Evolutionary conservation across 768 basidiomycete species (phyloP).

Genomic region (Amanita rimosa): DNA sequence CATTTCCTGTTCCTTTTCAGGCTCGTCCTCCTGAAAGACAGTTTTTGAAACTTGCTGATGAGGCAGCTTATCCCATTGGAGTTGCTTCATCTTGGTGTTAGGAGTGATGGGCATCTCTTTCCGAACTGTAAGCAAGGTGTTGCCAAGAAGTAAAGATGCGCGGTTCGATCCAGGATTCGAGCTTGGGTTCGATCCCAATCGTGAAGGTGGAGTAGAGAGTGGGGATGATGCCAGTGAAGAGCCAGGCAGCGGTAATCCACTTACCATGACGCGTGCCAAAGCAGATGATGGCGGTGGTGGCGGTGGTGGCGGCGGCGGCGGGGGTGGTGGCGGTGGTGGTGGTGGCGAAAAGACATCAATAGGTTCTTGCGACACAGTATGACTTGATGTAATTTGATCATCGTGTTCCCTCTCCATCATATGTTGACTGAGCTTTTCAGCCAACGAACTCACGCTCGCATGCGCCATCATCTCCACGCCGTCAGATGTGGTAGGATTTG

Average conservation of each 20-base stretch:
- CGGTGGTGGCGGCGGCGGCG: constrained; percentile 24
- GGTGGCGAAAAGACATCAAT: constrained; percentile 2
- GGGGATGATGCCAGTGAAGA: constrained; percentile 8
- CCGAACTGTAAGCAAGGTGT: constrained; percentile 47
- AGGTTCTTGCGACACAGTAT: constrained; percentile 6
- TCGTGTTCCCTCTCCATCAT: constrained; percentile 35
- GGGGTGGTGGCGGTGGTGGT: constrained; percentile 15
- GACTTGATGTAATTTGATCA: neutral
- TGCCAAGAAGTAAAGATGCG: constrained; percentile 48
- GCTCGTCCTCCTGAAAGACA: constrained; percentile 67
- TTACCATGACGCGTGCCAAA: constrained; percentile 11
- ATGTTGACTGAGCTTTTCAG: constrained; percentile 54
- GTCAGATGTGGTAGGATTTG: neutral
- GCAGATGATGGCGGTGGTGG: constrained; percentile 23
- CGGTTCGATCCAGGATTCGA: constrained; percentile 40
- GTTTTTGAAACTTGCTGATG: constrained; percentile 80
- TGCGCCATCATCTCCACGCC: neutral
- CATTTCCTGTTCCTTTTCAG: constrained; percentile 68
- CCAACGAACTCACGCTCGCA: constrained; percentile 30
- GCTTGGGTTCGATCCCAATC: constrained; percentile 20
- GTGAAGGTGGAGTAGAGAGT: constrained; percentile 18
- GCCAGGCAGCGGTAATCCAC: constrained; percentile 19
- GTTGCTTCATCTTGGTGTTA: constrained; percentile 89
- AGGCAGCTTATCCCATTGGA: constrained; percentile 98
- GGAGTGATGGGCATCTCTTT: constrained; percentile 84